Evolutionary conservation across 768 basidiomycete genomes (phyloP), one percentile per base, ranked within the genome.

Genomic region (Termitomyces bulborhizus): DNA sequence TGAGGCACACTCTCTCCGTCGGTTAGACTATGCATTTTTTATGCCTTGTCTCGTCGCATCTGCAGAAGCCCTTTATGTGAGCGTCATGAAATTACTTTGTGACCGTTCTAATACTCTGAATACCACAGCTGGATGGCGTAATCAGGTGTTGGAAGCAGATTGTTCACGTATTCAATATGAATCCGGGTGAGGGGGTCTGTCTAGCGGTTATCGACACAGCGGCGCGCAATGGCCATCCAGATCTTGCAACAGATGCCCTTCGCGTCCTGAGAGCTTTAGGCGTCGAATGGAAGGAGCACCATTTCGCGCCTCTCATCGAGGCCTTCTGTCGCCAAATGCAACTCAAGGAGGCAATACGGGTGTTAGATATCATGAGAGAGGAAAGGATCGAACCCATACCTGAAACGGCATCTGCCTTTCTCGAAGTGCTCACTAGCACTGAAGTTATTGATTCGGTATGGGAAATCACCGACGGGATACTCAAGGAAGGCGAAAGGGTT

Each of bases 251-350:
- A 13, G 82, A 85, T 41, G 87, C 80, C 29, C 69, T 93, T 41
- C 80, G 76, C 1, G 70, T 78, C 6, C 71, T 95, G 39, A 76
- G 79, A 44, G 50, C 58, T 9, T 68, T 79, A 7, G 76, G 77
- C 15, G 68, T 81, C 13, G 65, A 73, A 45, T 76, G 80, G 70
- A 65, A 76, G 62, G 92, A 93, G 65, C 70, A 87, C 63, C 93
- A 95, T 65, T 83, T 90, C 61, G 82, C 88, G 1, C 83, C 90
- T 3, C 69, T 93, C 21, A 72, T 94, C 31, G 88, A 93, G 64
- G 84, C 90, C 0, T 84, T 87, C 62, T 82, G 81, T 67, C 77
- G 72, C 13, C 76, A 74, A 27, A 73, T 74, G 1, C 74, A 81
- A 42, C 61, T 90, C 42, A 76, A 81, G 49, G 82, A 88, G 34